Conservation (phyloP, 2,329 filamentous ascomycete genomes). For the Aspergillus ibericus region DNA sequence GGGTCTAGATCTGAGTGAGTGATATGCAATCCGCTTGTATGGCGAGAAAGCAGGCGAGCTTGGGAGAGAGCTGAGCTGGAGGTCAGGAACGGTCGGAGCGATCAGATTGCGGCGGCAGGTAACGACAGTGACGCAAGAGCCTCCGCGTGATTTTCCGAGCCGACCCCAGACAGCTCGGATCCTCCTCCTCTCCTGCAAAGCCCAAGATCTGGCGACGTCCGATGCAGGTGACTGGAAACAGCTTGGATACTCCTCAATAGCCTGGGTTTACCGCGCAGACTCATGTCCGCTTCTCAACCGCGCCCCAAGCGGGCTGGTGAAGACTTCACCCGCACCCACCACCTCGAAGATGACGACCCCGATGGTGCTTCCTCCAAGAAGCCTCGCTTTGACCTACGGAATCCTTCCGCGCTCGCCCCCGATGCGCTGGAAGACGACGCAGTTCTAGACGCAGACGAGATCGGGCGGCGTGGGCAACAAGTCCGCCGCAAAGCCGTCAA, state of each 20-base stretch:
- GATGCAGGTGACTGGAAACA: not conserved
- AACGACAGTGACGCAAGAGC: conserved; percentile 37
- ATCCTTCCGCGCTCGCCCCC: conserved; percentile 86
- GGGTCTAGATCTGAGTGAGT: not conserved
- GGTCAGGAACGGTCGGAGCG: conserved; percentile 8
- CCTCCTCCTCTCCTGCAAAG: not conserved
- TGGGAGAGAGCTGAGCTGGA: conserved; percentile 1
- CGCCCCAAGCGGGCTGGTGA: conserved; percentile 83
- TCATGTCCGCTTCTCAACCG: conserved; percentile 64
- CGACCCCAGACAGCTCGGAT: conserved; percentile 32
- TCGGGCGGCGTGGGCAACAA: conserved; percentile 68
- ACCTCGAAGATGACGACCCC: conserved; percentile 51
- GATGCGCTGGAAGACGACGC: conserved; percentile 74
- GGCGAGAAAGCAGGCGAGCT: not conserved
- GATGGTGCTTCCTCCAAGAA: conserved; percentile 64
- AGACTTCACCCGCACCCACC: conserved; percentile 72
- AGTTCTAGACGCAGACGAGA: conserved; percentile 87
- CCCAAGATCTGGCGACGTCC: not conserved
- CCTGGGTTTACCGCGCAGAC: not conserved
- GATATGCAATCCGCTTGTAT: not conserved
- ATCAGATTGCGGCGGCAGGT: conserved; percentile 16
- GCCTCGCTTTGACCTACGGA: conserved; percentile 89
- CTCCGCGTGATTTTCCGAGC: conserved; percentile 43
- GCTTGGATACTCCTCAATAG: not conserved
- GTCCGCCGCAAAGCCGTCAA: conserved; percentile 94